A percentile compares a stretch with the other conserved stretches of the same genome.
phyloP scores from a whole-genome alignment of 1,284 basidiomycete species.

The Neolentinus lepideus region DNA sequence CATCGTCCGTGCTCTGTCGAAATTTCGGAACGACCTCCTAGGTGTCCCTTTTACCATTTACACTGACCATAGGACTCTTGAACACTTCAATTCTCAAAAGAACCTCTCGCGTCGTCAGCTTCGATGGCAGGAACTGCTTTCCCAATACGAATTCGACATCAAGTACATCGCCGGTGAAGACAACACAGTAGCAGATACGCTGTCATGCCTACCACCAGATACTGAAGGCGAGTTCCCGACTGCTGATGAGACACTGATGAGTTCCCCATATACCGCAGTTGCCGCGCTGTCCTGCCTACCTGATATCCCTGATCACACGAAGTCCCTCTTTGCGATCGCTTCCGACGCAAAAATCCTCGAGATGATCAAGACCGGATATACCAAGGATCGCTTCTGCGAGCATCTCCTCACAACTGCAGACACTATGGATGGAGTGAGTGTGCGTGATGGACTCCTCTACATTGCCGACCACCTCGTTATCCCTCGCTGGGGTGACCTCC shows the following conservation, averaged over 20 bases:
- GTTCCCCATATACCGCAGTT: background rate
- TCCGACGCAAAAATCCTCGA: slow-evolving; percentile 15
- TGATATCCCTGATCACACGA: slow-evolving; percentile 3
- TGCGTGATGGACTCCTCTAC: slow-evolving; percentile 20
- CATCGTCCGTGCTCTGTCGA: slow-evolving; percentile 24
- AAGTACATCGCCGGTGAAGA: slow-evolving; percentile 26
- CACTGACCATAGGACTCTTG: slow-evolving; percentile 32
- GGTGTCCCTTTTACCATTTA: slow-evolving; percentile 24
- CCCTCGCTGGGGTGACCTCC: slow-evolving; percentile 14
- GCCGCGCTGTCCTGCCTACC: background rate
- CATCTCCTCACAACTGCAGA: slow-evolving; percentile 12
- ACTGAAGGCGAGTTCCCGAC: background rate
- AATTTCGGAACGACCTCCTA: slow-evolving; percentile 26
- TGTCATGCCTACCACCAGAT: slow-evolving; percentile 23
- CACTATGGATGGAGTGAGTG: slow-evolving; percentile 8
- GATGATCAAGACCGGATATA: slow-evolving; percentile 21
- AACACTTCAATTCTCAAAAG: slow-evolving; percentile 27
- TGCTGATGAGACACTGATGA: background rate
- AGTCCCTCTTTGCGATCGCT: slow-evolving; percentile 11
- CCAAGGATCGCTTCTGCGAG: slow-evolving; percentile 17
- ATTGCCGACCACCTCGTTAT: slow-evolving; percentile 22
- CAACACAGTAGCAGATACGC: slow-evolving; percentile 28
- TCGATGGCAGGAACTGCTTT: slow-evolving; percentile 29
- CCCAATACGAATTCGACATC: slow-evolving; percentile 27
- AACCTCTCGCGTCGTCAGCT: slow-evolving; percentile 26